phyloP scores from a whole-genome alignment of 352 stramenopile species.

The Pythium aristosporum region DNA sequence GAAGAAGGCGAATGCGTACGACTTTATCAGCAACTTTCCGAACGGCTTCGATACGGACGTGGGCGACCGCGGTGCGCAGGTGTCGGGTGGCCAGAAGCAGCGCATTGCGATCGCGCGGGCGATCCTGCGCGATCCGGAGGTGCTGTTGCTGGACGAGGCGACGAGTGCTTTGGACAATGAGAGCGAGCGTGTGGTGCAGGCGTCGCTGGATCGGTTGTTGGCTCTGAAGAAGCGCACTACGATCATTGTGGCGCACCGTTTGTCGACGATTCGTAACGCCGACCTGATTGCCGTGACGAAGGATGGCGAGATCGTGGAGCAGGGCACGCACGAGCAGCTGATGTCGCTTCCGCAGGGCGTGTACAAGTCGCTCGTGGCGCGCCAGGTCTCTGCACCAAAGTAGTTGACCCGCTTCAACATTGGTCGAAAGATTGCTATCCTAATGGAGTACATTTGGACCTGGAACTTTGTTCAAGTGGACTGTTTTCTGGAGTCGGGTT shows the following conservation, averaged over 20 bases:
- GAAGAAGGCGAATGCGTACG: too few species aligned
- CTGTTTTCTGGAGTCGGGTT: neutral
- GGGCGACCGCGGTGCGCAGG: too few species aligned
- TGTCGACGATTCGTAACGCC: constrained; percentile 79
- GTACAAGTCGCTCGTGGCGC: constrained; percentile 27
- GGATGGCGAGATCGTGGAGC: constrained; percentile 77
- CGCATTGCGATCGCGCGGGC: too few species aligned
- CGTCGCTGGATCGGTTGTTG: too few species aligned
- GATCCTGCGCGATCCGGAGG: too few species aligned
- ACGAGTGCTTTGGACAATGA: too few species aligned
- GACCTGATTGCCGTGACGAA: constrained; percentile 89
- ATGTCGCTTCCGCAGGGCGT: constrained; percentile 26
- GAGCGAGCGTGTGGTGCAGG: too few species aligned
- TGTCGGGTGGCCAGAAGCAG: too few species aligned
- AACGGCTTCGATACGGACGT: too few species aligned
- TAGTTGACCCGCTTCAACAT: neutral
- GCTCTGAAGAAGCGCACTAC: too few species aligned
- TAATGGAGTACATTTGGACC: neutral
- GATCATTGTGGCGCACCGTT: constrained; percentile 66
- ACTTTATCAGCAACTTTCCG: too few species aligned
- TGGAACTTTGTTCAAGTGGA: constrained; percentile 3
- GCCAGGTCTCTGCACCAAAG: neutral
- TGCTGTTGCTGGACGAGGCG: too few species aligned
- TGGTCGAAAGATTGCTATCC: neutral
- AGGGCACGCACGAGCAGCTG: constrained; percentile 75